Percentiles rank a stretch among this genome's conserved stretches.
These are phyloP conservation scores for Solanum hybrid DNA, from an alignment of 305 asterid species.

Conservation along the genomic window DNA sequence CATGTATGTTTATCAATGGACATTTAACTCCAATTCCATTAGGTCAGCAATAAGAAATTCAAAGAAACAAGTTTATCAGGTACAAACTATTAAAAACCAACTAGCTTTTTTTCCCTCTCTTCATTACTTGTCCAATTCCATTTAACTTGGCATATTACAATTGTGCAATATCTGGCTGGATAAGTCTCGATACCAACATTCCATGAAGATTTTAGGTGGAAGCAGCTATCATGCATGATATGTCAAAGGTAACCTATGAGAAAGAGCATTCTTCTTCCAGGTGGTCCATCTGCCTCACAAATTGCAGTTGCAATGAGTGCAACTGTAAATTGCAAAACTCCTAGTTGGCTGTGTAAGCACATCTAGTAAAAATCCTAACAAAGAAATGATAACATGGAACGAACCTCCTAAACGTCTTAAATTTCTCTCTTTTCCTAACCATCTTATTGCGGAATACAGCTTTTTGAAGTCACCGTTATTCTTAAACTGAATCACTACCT, in stretches of 20 bases:
- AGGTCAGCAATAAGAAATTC: background rate
- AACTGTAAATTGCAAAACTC: background rate
- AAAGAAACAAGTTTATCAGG: background rate
- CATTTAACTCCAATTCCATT: background rate
- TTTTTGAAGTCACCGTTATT: background rate
- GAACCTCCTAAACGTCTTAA: background rate
- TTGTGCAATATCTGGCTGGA: background rate
- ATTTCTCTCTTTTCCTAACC: background rate
- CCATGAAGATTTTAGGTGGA: background rate
- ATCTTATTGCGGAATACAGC: background rate
- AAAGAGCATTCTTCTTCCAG: background rate
- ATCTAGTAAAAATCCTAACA: background rate
- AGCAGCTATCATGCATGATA: background rate
- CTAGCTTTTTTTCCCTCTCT: background rate
- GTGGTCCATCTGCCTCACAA: constrained; percentile 1
- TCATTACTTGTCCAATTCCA: background rate
- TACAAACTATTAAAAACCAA: background rate
- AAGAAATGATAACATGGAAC: background rate
- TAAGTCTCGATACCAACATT: background rate
- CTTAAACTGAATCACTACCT: background rate
- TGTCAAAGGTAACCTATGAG: background rate
- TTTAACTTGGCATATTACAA: background rate
- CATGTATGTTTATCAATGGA: background rate
- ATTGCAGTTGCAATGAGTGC: background rate
- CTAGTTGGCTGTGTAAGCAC: background rate